Evolutionary conservation across 768 basidiomycete species (phyloP).

Genomic region (Coprinopsis marcescibilis): DNA sequence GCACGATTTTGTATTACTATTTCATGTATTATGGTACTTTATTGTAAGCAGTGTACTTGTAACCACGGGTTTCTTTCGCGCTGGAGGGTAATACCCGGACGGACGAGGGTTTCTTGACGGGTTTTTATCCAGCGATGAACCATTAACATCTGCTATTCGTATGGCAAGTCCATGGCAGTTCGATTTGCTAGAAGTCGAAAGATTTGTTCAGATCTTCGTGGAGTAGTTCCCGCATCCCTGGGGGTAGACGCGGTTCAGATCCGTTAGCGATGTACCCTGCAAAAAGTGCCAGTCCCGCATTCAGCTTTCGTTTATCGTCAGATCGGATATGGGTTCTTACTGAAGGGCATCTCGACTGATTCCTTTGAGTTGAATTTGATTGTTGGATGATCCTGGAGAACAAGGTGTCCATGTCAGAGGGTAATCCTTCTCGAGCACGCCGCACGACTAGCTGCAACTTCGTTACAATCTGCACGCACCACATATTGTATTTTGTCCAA

Average conservation of each 20-base stretch:
- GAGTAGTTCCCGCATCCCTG: slow-evolving; percentile 84
- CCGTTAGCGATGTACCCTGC: slow-evolving; percentile 45
- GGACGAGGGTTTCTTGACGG: no score
- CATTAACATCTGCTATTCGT: no score
- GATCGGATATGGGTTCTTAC: slow-evolving; percentile 37
- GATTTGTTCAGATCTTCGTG: slow-evolving; percentile 81
- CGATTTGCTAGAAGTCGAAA: slow-evolving; percentile 62
- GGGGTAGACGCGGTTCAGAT: slow-evolving; percentile 71
- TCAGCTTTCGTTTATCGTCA: neutral
- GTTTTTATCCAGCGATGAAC: no score
- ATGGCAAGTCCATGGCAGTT: neutral
- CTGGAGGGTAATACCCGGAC: no score
- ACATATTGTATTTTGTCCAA: slow-evolving; percentile 70
- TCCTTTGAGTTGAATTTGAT: slow-evolving; percentile 84
- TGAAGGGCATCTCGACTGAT: slow-evolving; percentile 97
- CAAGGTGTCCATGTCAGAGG: neutral
- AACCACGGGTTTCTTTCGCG: no score
- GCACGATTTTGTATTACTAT: slow-evolving; percentile 4
- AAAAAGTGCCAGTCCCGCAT: neutral
- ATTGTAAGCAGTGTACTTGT: neutral
- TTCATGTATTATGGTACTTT: neutral
- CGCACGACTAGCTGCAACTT: no score
- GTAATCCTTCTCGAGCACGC: neutral
- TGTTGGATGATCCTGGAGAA: slow-evolving; percentile 76
- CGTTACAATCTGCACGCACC: slow-evolving; percentile 49